These are phyloP conservation scores for Aspergillus tamarii DNA, from an alignment of 2,329 filamentous ascomycete genomes.

Conservation along the genomic window DNA sequence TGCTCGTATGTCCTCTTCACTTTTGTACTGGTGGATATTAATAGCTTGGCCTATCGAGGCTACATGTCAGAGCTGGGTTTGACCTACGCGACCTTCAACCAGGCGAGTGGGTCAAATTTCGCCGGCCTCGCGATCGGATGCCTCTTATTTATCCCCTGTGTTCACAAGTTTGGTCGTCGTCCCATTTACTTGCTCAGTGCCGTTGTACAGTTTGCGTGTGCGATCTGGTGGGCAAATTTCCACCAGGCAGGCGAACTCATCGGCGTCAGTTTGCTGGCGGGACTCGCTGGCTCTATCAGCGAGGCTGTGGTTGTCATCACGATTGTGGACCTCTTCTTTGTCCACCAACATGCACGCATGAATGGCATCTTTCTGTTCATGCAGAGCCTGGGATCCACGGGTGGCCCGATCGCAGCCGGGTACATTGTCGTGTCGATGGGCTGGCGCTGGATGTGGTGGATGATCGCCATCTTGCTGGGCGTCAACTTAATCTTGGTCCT, in stretches of 20 bases:
- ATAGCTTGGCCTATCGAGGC: constrained; percentile 45
- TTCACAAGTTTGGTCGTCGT: constrained; percentile 51
- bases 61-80: constrained; percentile 50
- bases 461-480: constrained; percentile 45
- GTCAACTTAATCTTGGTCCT: constrained; percentile 44
- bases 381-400: constrained; percentile 32
- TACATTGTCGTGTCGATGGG: constrained; percentile 43
- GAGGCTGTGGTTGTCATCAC: constrained; percentile 50
- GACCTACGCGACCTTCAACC: constrained; percentile 45
- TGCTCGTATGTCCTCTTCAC: constrained; percentile 32
- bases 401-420: constrained; percentile 40
- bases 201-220: constrained; percentile 39
- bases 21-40: constrained; percentile 42
- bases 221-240: constrained; percentile 50
- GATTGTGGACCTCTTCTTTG: constrained; percentile 52
- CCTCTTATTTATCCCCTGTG: constrained; percentile 50
- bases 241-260: constrained; percentile 47
- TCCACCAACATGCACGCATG: constrained; percentile 51
- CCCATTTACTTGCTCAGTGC: constrained; percentile 51
- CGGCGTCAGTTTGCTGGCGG: constrained; percentile 46
- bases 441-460: constrained; percentile 58
- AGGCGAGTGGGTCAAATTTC: constrained; percentile 49
- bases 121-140: constrained; percentile 48
- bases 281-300: constrained; percentile 49
- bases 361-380: constrained; percentile 52